Evolutionary conservation across 345 rosid species (phyloP).

Genomic region (Eucalyptus pauciflora): DNA sequence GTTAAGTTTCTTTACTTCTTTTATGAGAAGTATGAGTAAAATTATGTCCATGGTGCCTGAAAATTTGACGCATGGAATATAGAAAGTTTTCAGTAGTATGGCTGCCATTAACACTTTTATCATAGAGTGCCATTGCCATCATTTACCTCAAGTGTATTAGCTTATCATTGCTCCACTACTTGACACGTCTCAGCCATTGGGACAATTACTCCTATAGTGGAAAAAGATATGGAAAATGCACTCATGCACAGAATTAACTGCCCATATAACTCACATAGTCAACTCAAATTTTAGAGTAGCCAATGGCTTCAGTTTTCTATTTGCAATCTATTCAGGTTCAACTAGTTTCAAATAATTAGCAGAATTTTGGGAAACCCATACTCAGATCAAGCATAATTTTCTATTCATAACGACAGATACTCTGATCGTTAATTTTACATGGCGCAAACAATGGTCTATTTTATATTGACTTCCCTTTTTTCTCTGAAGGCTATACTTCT

Average conservation of each 20-base stretch:
- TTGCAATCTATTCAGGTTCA: background rate
- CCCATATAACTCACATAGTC: background rate
- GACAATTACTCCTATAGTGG: background rate
- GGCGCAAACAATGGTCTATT: background rate
- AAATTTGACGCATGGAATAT: background rate
- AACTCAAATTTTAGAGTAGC: background rate
- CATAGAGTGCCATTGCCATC: background rate
- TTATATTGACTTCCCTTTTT: background rate
- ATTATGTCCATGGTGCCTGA: background rate
- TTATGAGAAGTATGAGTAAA: background rate
- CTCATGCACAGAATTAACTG: background rate
- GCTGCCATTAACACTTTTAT: background rate
- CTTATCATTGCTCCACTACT: background rate
- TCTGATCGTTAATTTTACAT: background rate
- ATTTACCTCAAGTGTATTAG: background rate
- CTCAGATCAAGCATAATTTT: background rate
- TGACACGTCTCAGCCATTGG: background rate
- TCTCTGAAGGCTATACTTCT: background rate
- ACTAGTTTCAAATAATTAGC: background rate
- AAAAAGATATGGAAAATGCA: background rate
- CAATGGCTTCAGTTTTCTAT: background rate
- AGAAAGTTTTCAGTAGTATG: background rate
- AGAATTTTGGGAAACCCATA: background rate
- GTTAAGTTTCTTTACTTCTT: background rate
- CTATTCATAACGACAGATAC: background rate